Percentiles rank a stretch among this genome's conserved stretches.
These are phyloP conservation scores for Friedmanniomyces simplex DNA, from an alignment of 495 filamentous ascomycete species.

Conservation along the genomic window DNA sequence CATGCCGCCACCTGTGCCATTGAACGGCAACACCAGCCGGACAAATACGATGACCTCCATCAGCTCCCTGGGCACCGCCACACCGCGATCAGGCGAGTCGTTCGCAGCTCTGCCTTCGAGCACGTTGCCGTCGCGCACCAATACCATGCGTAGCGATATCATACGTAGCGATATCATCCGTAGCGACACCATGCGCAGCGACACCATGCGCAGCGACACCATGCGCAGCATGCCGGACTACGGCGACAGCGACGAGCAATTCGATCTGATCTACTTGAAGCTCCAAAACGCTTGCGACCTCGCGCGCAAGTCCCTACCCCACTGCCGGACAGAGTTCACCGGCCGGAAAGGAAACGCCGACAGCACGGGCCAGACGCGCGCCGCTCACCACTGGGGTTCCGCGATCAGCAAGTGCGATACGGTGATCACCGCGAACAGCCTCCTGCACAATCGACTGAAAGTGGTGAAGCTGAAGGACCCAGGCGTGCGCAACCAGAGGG, in stretches of 20 bases:
- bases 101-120: conserved; percentile 47
- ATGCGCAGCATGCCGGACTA: conserved; percentile 47
- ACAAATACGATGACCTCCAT: conserved; percentile 40
- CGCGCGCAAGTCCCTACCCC: conserved; percentile 55
- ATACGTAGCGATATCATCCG: conserved; percentile 15
- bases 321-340: conserved; percentile 52
- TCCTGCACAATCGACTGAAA: conserved; percentile 59
- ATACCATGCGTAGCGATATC: conserved; percentile 45
- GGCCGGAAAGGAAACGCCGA: conserved; percentile 38
- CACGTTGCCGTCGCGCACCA: conserved; percentile 29
- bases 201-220: neutral
- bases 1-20: conserved; percentile 27
- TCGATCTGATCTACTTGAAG: conserved; percentile 68
- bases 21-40: conserved; percentile 34
- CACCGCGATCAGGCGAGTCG: conserved; percentile 69
- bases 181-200: too few species aligned
- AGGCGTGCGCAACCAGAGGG: conserved; percentile 56
- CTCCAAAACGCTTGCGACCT: conserved; percentile 57
- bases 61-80: conserved; percentile 38
- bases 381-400: conserved; percentile 51
- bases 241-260: conserved; percentile 63
- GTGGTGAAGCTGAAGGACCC: conserved; percentile 76
- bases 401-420: conserved; percentile 54
- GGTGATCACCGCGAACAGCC: conserved; percentile 55
- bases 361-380: conserved; percentile 36